Evolutionary conservation across 352 stramenopile genomes (phyloP).

Genomic region (Pythium aphanidermatum): DNA sequence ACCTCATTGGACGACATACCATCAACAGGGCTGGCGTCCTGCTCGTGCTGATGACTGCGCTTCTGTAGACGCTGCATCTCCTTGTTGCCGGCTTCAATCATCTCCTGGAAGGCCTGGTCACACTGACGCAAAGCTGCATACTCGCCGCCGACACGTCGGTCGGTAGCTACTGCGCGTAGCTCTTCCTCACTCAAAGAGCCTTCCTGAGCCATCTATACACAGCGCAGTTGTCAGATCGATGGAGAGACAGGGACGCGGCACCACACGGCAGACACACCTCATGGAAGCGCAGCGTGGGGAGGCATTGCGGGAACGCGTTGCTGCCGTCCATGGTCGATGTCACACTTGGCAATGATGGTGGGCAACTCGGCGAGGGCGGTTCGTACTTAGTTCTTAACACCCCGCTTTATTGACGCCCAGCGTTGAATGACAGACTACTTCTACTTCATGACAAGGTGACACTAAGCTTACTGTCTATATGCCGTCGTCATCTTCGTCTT

Average conservation of each 20-base stretch:
- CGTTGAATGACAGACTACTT: no score
- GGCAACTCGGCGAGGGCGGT: no score
- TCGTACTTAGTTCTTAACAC: no score
- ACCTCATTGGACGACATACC: conserved; percentile 28
- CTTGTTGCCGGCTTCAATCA: conserved; percentile 26
- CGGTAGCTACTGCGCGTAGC: conserved; percentile 32
- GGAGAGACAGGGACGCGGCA: neutral
- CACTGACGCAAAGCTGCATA: conserved; percentile 49
- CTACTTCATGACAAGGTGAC: no score
- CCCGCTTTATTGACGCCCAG: neutral
- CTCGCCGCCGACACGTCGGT: conserved; percentile 29
- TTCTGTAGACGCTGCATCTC: conserved; percentile 12
- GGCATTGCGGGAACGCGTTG: conserved; percentile 51
- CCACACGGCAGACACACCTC: conserved; percentile 28
- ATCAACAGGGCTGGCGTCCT: neutral
- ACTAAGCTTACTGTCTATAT: conserved; percentile 2
- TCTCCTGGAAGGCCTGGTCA: conserved; percentile 41
- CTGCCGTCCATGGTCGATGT: conserved; percentile 18
- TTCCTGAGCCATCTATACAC: conserved; percentile 22
- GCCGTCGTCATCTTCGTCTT: conserved; percentile 31
- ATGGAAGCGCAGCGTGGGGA: conserved; percentile 54
- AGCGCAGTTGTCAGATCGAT: neutral
- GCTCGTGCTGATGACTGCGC: neutral
- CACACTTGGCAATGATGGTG: conserved; percentile 4
- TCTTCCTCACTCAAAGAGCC: conserved; percentile 26